phyloP scores from a whole-genome alignment of 257 asterid species.

The Leonotis leonurus region DNA sequence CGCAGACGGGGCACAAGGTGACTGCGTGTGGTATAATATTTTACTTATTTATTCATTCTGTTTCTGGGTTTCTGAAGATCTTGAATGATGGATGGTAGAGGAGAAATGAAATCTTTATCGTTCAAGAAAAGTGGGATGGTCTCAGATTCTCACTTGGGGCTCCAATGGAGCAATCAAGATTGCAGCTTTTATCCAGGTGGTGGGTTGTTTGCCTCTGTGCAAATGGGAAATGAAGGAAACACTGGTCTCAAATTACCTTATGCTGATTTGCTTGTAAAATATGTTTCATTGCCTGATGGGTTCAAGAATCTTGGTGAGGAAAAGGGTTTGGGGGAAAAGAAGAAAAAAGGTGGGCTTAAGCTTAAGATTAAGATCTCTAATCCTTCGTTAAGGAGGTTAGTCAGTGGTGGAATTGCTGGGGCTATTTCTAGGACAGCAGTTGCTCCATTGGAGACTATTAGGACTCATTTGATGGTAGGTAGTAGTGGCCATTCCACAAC shows the following conservation, averaged over 20 bases:
- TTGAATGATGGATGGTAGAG: conserved; percentile 35
- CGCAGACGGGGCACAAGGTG: neutral
- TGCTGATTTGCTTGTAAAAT: conserved; percentile 59
- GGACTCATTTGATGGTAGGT: conserved; percentile 98
- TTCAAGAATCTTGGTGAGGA: conserved; percentile 46
- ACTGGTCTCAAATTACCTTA: conserved; percentile 54
- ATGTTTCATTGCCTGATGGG: conserved; percentile 60
- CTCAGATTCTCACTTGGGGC: conserved; percentile 52
- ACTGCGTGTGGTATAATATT: neutral
- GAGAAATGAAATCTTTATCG: conserved; percentile 34
- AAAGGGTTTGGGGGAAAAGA: conserved; percentile 27
- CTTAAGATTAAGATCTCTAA: conserved; percentile 72
- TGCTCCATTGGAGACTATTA: conserved; percentile 90
- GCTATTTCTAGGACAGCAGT: conserved; percentile 92
- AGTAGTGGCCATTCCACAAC: conserved; percentile 66
- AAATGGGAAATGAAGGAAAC: conserved; percentile 52
- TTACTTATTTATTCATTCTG: neutral
- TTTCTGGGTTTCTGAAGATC: conserved; percentile 8
- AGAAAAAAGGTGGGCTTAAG: conserved; percentile 42
- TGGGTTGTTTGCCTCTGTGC: conserved; percentile 84
- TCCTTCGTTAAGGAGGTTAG: conserved; percentile 75
- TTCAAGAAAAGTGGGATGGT: conserved; percentile 37
- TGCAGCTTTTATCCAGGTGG: conserved; percentile 50
- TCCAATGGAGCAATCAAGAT: conserved; percentile 60
- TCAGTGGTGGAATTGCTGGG: conserved; percentile 92